These are phyloP conservation scores for Atractiella rhizophila DNA, from an alignment of 768 basidiomycete species.

Conservation along the genomic window DNA sequence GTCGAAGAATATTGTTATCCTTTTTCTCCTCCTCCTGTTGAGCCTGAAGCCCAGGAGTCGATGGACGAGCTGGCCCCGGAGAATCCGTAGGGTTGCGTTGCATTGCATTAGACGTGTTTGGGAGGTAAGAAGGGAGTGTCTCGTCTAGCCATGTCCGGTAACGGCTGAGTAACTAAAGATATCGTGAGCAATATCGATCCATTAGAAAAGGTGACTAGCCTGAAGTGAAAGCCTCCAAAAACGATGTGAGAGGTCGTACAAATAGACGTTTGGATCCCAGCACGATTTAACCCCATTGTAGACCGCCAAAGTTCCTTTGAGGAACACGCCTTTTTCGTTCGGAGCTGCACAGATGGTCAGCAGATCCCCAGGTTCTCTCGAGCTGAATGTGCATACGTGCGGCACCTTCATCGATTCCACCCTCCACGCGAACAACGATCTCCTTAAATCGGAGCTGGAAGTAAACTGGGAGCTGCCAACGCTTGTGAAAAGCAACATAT, in stretches of 20 bases:
- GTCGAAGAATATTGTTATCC: slow-evolving; percentile 34
- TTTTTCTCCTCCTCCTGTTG: slow-evolving; percentile 29
- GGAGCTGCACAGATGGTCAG: too few relatives aligned
- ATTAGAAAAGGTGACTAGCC: slow-evolving; percentile 26
- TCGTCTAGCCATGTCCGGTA: slow-evolving; percentile 55
- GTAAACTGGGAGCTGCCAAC: slow-evolving; percentile 92
- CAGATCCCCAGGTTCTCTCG: not conserved
- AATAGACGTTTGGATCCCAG: slow-evolving; percentile 66
- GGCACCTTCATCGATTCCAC: slow-evolving; percentile 28
- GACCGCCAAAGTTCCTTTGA: slow-evolving; percentile 26
- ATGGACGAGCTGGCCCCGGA: slow-evolving; percentile 1
- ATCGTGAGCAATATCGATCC: not conserved
- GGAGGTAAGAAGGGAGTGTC: slow-evolving; percentile 23
- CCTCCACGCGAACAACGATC: slow-evolving; percentile 52
- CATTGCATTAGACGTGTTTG: not conserved
- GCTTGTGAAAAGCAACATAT: slow-evolving; percentile 44
- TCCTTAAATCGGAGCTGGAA: slow-evolving; percentile 96
- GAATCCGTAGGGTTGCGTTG: slow-evolving; percentile 4
- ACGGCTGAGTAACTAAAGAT: slow-evolving; percentile 43
- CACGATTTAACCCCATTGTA: slow-evolving; percentile 51
- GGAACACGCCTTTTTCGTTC: slow-evolving; percentile 9
- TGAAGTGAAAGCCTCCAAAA: slow-evolving; percentile 86
- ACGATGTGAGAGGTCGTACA: slow-evolving; percentile 51
- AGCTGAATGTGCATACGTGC: slow-evolving; percentile 21
- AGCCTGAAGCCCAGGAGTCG: slow-evolving; percentile 13